A percentile compares a stretch with the other conserved stretches of the same genome.
phyloP scores from a whole-genome alignment of 148 eudicot genomes.

The Oxyria digyna region DNA sequence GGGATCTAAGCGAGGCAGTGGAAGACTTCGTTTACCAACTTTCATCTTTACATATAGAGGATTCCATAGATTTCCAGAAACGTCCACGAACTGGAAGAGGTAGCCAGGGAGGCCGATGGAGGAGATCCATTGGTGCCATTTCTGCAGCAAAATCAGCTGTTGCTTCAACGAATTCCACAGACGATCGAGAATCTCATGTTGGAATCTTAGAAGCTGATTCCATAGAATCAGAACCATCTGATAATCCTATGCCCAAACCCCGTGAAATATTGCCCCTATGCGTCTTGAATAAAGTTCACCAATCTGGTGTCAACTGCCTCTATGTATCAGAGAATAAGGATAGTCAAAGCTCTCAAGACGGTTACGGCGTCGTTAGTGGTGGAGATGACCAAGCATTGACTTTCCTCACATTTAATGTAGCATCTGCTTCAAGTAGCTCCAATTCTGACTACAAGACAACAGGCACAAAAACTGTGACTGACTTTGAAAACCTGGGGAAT shows the following conservation, averaged over 20 bases:
- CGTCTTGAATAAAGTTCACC: conserved; percentile 59
- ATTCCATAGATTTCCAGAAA: conserved; percentile 53
- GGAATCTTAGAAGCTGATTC: conserved; percentile 14
- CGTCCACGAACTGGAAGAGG: conserved; percentile 99
- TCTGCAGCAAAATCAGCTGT: conserved; percentile 12
- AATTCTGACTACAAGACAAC: conserved; percentile 12
- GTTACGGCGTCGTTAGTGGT: conserved; percentile 52
- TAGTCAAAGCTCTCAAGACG: conserved; percentile 15
- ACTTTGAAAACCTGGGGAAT: conserved; percentile 9
- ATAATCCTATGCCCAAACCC: conserved; percentile 19
- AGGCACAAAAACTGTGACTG: conserved; percentile 6
- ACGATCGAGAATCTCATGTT: conserved; percentile 9
- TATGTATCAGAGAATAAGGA: conserved; percentile 29
- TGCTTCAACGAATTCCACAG: conserved; percentile 7
- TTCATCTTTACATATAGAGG: conserved; percentile 42
- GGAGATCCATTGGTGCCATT: conserved; percentile 44
- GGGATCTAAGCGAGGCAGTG: conserved; percentile 73
- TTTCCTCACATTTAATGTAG: conserved; percentile 40
- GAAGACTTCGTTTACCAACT: conserved; percentile 44
- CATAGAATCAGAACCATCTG: conserved; percentile 17
- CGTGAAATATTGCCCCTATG: conserved; percentile 35
- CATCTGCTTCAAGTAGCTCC: conserved; percentile 17
- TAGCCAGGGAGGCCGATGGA: conserved; percentile 98
- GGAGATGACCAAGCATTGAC: conserved; percentile 94
- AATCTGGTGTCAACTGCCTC: conserved; percentile 93